phyloP scores from a whole-genome alignment of 1,284 basidiomycete genomes.

The Pseudozyma sp. region DNA sequence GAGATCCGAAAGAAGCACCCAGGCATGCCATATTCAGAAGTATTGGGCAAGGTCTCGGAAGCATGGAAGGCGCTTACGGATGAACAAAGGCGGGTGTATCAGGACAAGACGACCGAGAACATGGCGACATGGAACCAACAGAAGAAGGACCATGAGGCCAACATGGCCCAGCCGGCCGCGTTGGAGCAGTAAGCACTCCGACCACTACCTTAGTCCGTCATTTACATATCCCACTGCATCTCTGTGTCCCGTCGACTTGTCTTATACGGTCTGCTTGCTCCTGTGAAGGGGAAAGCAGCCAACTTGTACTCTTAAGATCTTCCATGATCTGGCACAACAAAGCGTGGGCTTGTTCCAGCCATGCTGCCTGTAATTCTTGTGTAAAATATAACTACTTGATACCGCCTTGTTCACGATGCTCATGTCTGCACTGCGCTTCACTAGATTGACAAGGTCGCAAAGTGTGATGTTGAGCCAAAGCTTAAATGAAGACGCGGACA shows the following conservation, averaged over 20 bases:
- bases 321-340: not conserved
- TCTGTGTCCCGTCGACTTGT: not conserved
- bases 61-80: constrained; percentile 62
- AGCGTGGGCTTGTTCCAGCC: not conserved
- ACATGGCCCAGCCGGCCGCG: constrained; percentile 19
- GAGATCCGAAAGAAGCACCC: constrained; percentile 60
- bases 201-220: not conserved
- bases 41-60: constrained; percentile 59
- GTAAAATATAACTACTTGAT: too few species aligned
- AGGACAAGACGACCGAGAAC: constrained; percentile 59
- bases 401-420: too few species aligned
- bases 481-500: too few species aligned
- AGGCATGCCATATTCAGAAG: constrained; percentile 55
- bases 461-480: too few species aligned
- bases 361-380: too few species aligned
- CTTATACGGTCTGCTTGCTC: not conserved
- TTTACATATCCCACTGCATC: not conserved
- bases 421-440: too few species aligned
- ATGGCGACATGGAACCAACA: constrained; percentile 59
- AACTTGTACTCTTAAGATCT: constrained; percentile 20
- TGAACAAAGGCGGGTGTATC: constrained; percentile 56
- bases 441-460: too few species aligned
- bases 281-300: not conserved
- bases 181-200: constrained; percentile 25
- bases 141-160: constrained; percentile 56